Conservation (phyloP, 768 basidiomycete genomes). For the Symmetrospora coprosmae region DNA sequence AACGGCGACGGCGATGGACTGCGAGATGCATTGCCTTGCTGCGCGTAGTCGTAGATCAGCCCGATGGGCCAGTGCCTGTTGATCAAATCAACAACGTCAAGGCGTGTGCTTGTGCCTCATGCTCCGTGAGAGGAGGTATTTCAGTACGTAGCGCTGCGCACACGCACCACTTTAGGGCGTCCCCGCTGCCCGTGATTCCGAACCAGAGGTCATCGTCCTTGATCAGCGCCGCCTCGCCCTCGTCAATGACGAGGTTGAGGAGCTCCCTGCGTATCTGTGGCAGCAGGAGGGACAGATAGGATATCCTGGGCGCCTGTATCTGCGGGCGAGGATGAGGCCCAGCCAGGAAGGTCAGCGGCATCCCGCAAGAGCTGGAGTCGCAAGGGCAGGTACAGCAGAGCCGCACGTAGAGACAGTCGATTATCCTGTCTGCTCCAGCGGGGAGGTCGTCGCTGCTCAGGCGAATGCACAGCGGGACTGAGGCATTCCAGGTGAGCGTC, state of each 20-base stretch:
- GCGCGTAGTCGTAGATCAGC: conserved; percentile 81
- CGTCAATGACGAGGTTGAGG: conserved; percentile 83
- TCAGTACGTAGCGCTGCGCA: background rate
- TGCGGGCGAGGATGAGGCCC: conserved; percentile 33
- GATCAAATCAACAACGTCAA: background rate
- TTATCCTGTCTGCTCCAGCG: conserved; percentile 9
- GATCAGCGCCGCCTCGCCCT: conserved; percentile 55
- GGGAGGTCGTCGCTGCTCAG: conserved; percentile 8
- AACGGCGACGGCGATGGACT: too few species aligned
- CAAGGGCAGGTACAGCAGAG: background rate
- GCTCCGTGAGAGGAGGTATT: too few species aligned
- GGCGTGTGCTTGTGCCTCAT: background rate
- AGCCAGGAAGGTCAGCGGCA: background rate
- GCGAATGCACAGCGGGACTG: conserved; percentile 10
- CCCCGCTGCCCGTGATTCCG: conserved; percentile 58
- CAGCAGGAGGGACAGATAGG: conserved; percentile 80
- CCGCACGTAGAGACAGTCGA: conserved; percentile 18
- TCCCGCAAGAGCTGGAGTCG: background rate
- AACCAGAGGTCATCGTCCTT: conserved; percentile 97
- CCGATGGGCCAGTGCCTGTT: conserved; percentile 96
- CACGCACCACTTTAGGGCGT: conserved; percentile 69
- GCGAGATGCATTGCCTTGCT: too few species aligned
- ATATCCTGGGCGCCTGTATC: conserved; percentile 64
- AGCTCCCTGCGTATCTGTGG: conserved; percentile 77
- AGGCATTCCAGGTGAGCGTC: conserved; percentile 11